Percentiles rank a stretch among this genome's conserved stretches.
phyloP scores from a whole-genome alignment of 768 basidiomycete genomes.

The Chalciporus sphaerocephalus region DNA sequence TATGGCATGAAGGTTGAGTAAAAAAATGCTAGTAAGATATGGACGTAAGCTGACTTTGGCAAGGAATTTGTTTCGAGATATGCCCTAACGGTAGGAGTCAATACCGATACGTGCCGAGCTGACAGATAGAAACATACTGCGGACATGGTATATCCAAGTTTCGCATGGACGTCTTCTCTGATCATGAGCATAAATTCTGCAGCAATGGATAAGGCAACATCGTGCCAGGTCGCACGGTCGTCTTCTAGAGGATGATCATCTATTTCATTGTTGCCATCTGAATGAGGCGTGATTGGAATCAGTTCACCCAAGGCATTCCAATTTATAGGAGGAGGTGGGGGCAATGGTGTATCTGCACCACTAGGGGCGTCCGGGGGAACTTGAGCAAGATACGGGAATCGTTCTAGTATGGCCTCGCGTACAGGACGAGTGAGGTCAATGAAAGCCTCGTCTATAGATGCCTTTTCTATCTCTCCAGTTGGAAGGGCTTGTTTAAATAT shows the following conservation, averaged over 20 bases:
- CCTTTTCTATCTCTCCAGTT: constrained; percentile 90
- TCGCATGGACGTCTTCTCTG: constrained; percentile 58
- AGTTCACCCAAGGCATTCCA: constrained; percentile 63
- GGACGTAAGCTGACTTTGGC: constrained; percentile 64
- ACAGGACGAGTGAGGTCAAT: constrained; percentile 84
- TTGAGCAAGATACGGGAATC: constrained; percentile 71
- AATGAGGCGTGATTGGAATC: constrained; percentile 46
- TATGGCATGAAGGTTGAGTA: constrained; percentile 6
- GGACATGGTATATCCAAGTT: constrained; percentile 90
- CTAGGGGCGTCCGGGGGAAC: constrained; percentile 64
- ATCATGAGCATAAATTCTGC: constrained; percentile 82
- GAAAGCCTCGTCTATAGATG: constrained; percentile 96
- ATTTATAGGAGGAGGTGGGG: constrained; percentile 58
- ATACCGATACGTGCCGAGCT: not conserved
- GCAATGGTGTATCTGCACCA: constrained; percentile 74
- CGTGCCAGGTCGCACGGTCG: constrained; percentile 65
- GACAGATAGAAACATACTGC: constrained; percentile 52
- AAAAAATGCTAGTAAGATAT: not conserved
- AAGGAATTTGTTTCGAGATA: constrained; percentile 90
- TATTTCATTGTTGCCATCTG: constrained; percentile 23
- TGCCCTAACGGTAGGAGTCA: constrained; percentile 49
- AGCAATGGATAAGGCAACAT: constrained; percentile 83
- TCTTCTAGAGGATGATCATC: constrained; percentile 22
- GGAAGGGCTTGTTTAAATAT: constrained; percentile 80
- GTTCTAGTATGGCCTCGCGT: constrained; percentile 65